Percentiles rank a stretch among this genome's conserved stretches.
These are phyloP conservation scores for Xylaria sp. DNA, from an alignment of 2,329 filamentous ascomycete species.

Conservation along the genomic window DNA sequence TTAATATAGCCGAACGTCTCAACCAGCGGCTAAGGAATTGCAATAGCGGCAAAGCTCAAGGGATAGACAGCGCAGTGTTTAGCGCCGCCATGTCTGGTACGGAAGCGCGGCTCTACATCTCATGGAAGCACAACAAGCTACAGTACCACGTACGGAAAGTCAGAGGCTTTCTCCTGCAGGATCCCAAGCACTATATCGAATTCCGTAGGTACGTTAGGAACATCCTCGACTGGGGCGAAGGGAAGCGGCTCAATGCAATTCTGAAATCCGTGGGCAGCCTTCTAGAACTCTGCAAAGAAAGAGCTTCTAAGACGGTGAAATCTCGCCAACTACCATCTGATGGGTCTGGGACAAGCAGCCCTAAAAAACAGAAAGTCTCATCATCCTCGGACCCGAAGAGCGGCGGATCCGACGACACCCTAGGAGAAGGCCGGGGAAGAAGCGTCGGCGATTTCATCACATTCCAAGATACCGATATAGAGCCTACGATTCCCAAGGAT, in stretches of 20 bases:
- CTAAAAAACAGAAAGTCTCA: not conserved
- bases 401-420: not conserved
- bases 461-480: too few species aligned
- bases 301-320: not conserved
- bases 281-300: slow-evolving; percentile 9
- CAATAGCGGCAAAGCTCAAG: not conserved
- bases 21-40: slow-evolving; percentile 19
- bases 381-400: not conserved
- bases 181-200: slow-evolving; percentile 45
- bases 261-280: slow-evolving; percentile 15
- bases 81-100: slow-evolving; percentile 52
- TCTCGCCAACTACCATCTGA: slow-evolving; percentile 16
- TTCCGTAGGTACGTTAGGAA: slow-evolving; percentile 52
- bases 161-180: slow-evolving; percentile 48
- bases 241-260: slow-evolving; percentile 46
- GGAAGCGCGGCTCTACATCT: slow-evolving; percentile 51
- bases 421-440: too few species aligned
- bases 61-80: slow-evolving; percentile 48
- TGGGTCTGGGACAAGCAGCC: not conserved
- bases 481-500: too few species aligned
- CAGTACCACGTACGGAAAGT: slow-evolving; percentile 49
- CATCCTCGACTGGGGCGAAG: slow-evolving; percentile 52
- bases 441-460: too few species aligned
- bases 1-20: slow-evolving; percentile 46
- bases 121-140: slow-evolving; percentile 50